Percentiles rank a stretch among this genome's conserved stretches.
phyloP scores from a whole-genome alignment of 768 basidiomycete genomes.

The Auricularia heimuer region DNA sequence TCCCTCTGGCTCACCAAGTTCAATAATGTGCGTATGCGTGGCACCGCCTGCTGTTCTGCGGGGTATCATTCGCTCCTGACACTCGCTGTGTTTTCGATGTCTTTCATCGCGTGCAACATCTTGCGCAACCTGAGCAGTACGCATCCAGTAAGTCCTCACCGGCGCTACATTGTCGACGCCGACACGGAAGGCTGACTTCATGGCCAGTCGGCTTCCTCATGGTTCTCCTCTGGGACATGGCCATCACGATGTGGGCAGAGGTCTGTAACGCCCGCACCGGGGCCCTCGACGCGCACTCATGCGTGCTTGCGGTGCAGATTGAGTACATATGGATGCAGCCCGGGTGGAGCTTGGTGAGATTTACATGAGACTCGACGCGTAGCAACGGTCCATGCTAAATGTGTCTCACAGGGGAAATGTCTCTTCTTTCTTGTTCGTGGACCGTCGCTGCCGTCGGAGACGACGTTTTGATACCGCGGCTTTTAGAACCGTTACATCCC shows the following conservation, averaged over 20 bases:
- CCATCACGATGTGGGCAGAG: background rate
- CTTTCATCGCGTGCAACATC: background rate
- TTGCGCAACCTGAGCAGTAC: background rate
- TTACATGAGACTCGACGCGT: background rate
- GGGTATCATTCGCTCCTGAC: background rate
- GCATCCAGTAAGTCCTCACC: background rate
- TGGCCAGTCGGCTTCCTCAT: background rate
- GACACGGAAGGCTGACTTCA: background rate
- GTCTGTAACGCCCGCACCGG: background rate
- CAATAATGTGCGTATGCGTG: background rate
- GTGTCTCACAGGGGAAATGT: background rate
- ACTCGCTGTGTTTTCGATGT: background rate
- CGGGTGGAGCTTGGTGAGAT: background rate
- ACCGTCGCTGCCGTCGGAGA: background rate
- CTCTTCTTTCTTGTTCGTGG: background rate
- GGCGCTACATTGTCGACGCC: background rate
- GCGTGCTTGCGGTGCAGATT: background rate
- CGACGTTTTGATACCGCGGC: background rate
- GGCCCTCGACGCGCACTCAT: background rate
- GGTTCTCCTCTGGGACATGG: background rate
- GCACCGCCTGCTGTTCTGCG: background rate
- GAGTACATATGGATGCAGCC: slow-evolving; percentile 1
- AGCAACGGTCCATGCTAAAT: background rate
- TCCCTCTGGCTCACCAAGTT: background rate
- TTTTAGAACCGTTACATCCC: slow-evolving; percentile 1